phyloP scores from a whole-genome alignment of 148 eudicot genomes.

The Rhododendron ferrugineum region DNA sequence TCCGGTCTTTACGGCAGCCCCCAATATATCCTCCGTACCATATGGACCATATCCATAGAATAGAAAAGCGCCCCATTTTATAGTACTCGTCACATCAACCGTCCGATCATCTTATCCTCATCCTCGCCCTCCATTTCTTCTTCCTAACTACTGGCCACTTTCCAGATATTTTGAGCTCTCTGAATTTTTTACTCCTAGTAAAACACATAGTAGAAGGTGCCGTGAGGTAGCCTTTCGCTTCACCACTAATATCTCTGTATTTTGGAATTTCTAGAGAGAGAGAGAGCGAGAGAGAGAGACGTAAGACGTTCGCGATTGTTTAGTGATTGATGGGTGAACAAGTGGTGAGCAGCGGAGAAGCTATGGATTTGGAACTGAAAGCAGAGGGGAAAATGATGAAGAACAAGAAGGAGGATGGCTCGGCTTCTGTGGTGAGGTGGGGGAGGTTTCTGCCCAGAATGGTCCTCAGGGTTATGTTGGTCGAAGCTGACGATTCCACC shows the following conservation, averaged over 20 bases:
- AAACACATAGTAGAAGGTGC: not conserved
- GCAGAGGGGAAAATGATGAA: not conserved
- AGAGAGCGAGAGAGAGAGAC: not conserved
- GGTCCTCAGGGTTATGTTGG: slow-evolving; percentile 61
- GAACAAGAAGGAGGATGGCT: slow-evolving; percentile 17
- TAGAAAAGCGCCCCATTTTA: slow-evolving; percentile 9
- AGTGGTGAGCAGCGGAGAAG: slow-evolving; percentile 33
- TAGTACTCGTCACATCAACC: not conserved
- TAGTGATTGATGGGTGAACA: slow-evolving; percentile 40
- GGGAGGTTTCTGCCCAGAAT: slow-evolving; percentile 55
- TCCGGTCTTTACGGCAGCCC: not conserved
- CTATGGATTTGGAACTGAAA: slow-evolving; percentile 21
- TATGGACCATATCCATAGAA: not conserved
- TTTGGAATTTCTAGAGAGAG: not conserved
- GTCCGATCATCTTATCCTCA: not conserved
- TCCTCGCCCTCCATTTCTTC: not conserved
- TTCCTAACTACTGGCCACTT: not conserved
- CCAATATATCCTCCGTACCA: too few relatives aligned
- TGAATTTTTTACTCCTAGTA: not conserved
- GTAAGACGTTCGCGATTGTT: too few relatives aligned
- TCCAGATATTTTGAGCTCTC: slow-evolving; percentile 2
- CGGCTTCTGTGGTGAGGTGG: slow-evolving; percentile 41
- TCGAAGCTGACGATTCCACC: slow-evolving; percentile 88
- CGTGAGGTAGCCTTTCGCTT: not conserved
- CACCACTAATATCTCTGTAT: not conserved